Percentiles rank a stretch among this genome's conserved stretches.
These are phyloP conservation scores for Oryza australiensis DNA, from an alignment of 176 grass and related monocot genomes.

Conservation along the genomic window DNA sequence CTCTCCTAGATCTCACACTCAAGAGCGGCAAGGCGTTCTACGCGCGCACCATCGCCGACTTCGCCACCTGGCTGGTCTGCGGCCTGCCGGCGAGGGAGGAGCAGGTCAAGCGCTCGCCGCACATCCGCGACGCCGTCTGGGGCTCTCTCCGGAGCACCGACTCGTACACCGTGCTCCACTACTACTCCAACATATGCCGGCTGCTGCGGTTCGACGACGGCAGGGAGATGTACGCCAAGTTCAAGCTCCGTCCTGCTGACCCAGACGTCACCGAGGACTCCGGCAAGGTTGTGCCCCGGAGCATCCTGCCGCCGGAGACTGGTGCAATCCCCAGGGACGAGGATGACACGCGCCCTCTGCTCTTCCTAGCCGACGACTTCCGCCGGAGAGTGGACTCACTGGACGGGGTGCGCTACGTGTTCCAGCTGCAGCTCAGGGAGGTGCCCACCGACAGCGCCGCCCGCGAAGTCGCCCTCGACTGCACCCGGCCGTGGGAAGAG, in stretches of 20 bases:
- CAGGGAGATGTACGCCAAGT: conserved; percentile 65
- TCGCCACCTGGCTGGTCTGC: conserved; percentile 62
- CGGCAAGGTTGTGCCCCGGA: conserved; percentile 49
- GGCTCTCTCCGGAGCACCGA: conserved; percentile 61
- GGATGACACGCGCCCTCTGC: conserved; percentile 52
- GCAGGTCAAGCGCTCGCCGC: conserved; percentile 55
- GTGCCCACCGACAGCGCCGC: conserved; percentile 37
- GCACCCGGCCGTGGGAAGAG: conserved; percentile 73
- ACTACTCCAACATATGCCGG: conserved; percentile 76
- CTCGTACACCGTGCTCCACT: conserved; percentile 63
- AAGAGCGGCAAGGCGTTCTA: conserved; percentile 74
- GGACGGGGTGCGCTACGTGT: conserved; percentile 51
- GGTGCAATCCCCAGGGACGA: conserved; percentile 70
- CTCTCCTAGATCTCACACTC: conserved; percentile 61
- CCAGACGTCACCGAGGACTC: conserved; percentile 48
- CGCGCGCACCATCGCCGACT: conserved; percentile 62
- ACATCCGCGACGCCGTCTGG: conserved; percentile 74
- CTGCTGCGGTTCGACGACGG: conserved; percentile 63
- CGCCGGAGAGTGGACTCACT: conserved; percentile 38
- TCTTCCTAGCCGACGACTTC: conserved; percentile 73
- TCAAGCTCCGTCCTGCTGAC: conserved; percentile 62
- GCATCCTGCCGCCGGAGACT: conserved; percentile 62
- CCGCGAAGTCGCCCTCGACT: conserved; percentile 55
- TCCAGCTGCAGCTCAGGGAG: conserved; percentile 60
- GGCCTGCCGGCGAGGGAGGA: conserved; percentile 69